Percentiles rank a stretch among this genome's conserved stretches.
phyloP scores from a whole-genome alignment of 345 rosid species.

The Microthlaspi erraticum region DNA sequence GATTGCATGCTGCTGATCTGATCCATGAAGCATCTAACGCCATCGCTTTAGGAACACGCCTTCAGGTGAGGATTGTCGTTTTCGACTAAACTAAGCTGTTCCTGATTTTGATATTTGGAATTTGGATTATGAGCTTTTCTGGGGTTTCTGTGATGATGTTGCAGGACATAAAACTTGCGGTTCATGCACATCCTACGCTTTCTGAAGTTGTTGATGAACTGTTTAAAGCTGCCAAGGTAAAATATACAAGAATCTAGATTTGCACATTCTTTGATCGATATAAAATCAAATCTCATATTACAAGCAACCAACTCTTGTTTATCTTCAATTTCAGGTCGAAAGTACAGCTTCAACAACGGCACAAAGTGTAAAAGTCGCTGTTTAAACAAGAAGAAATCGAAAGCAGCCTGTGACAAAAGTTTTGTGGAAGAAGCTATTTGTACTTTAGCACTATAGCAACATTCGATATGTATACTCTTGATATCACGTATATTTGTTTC shows the following conservation, averaged over 20 bases:
- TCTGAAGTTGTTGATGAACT: conserved; percentile 97
- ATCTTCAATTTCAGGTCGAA: conserved; percentile 31
- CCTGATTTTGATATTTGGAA: background rate
- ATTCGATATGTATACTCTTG: background rate
- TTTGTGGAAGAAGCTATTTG: conserved; percentile 38
- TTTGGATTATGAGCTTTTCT: background rate
- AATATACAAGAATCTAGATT: background rate
- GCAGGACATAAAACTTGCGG: conserved; percentile 93
- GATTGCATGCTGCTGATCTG: conserved; percentile 98
- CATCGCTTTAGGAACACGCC: conserved; percentile 83
- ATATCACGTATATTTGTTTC: conserved; percentile 26
- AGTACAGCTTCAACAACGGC: conserved; percentile 27
- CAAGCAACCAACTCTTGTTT: conserved; percentile 1
- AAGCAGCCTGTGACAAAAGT: conserved; percentile 23
- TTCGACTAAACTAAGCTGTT: background rate
- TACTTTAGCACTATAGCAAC: conserved; percentile 13
- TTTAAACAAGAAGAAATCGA: conserved; percentile 2
- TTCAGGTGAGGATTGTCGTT: conserved; percentile 54
- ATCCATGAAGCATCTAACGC: conserved; percentile 99
- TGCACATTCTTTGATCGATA: background rate
- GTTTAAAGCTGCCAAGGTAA: conserved; percentile 90
- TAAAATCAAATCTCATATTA: background rate
- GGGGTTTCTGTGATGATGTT: background rate
- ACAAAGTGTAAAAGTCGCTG: conserved; percentile 38
- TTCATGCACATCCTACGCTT: conserved; percentile 99